These are phyloP conservation scores for Fonsecaea monophora DNA, from an alignment of 2,329 filamentous ascomycete genomes.

Conservation along the genomic window DNA sequence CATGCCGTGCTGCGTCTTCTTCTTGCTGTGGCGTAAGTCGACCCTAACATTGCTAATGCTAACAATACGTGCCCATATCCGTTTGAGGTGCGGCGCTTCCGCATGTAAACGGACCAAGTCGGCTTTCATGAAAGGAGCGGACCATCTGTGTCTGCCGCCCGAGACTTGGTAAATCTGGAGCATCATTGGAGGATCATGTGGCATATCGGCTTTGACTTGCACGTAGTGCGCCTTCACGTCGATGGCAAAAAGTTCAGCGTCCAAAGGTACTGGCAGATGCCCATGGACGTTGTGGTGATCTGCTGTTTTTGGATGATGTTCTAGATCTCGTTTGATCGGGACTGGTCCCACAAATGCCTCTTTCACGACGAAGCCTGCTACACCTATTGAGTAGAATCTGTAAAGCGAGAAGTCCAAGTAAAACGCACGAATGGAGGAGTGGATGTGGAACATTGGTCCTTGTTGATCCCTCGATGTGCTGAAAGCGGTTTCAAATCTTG, in stretches of 20 bases:
- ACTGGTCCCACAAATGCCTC: constrained; percentile 64
- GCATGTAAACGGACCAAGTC: constrained; percentile 85
- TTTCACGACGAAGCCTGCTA: constrained; percentile 77
- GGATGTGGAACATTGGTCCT: constrained; percentile 85
- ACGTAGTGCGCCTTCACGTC: constrained; percentile 82
- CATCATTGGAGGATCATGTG: constrained; percentile 88
- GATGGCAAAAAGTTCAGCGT: constrained; percentile 74
- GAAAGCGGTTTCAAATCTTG: constrained; percentile 84
- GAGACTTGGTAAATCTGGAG: constrained; percentile 84
- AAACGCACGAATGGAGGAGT: constrained; percentile 78
- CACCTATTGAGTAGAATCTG: constrained; percentile 85
- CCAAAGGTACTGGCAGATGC: constrained; percentile 34
- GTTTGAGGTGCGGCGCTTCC: constrained; percentile 80
- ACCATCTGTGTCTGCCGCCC: constrained; percentile 84
- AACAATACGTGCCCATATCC: constrained; percentile 84
- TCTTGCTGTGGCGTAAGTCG: constrained; percentile 78
- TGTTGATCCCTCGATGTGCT: constrained; percentile 85
- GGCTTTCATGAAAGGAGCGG: constrained; percentile 78
- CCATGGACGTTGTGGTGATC: constrained; percentile 39
- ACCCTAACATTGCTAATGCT: constrained; percentile 81
- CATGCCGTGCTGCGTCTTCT: constrained; percentile 67
- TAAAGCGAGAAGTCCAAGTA: constrained; percentile 90
- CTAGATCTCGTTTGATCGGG: constrained; percentile 25
- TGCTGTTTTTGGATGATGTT: constrained; percentile 19
- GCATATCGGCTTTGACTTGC: constrained; percentile 88